Evolutionary conservation across 495 filamentous ascomycete genomes (phyloP).

Genomic region (Xylaria venustula): DNA sequence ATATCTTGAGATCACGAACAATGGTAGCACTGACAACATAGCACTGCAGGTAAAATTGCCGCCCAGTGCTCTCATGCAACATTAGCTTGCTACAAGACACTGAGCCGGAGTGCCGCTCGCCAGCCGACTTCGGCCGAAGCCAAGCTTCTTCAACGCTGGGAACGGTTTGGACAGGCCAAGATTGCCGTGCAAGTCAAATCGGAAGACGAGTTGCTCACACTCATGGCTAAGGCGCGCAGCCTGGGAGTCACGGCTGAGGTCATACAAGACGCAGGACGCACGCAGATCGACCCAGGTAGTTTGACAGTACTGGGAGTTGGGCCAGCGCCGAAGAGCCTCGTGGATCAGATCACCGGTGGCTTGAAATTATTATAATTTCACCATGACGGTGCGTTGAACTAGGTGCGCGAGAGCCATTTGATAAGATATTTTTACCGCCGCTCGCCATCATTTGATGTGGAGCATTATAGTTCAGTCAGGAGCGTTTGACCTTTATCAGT

Average conservation of each 20-base stretch:
- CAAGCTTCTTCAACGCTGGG: constrained; percentile 79
- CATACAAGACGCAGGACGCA: constrained; percentile 92
- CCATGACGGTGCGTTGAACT: background rate
- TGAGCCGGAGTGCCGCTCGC: constrained; percentile 51
- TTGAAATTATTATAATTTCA: constrained; percentile 74
- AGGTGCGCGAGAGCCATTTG: background rate
- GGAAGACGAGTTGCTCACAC: constrained; percentile 77
- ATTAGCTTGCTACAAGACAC: constrained; percentile 90
- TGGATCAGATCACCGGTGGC: constrained; percentile 82
- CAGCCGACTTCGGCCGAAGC: constrained; percentile 49
- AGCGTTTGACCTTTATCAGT: background rate
- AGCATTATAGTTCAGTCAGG: background rate
- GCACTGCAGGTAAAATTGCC: constrained; percentile 81
- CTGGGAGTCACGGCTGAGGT: constrained; percentile 84
- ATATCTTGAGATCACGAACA: too few species aligned
- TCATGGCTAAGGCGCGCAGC: constrained; percentile 77
- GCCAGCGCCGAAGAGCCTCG: constrained; percentile 80
- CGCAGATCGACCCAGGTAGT: constrained; percentile 92
- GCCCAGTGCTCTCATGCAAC: constrained; percentile 96
- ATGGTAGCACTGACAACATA: too few species aligned
- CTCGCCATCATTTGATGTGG: too few species aligned
- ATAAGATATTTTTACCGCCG: background rate
- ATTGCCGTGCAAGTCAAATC: constrained; percentile 80
- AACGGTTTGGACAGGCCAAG: constrained; percentile 82
- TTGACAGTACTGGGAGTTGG: constrained; percentile 88